phyloP scores from a whole-genome alignment of 2,329 filamentous ascomycete genomes.

The Knufia petricola region DNA sequence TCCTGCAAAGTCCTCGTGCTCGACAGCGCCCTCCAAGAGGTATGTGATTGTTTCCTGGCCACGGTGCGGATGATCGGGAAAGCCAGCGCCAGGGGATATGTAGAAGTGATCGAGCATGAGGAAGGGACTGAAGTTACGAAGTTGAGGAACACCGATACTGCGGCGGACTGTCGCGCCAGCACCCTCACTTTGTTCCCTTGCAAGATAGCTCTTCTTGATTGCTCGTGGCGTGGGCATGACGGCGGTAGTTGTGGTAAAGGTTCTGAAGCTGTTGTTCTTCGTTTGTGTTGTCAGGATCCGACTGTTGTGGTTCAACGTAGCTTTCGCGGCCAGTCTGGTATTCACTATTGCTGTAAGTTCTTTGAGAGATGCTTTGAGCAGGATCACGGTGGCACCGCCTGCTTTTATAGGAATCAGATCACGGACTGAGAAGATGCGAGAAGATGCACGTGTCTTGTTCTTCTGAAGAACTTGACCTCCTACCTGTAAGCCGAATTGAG shows the following conservation, averaged over 20 bases:
- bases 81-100: slow-evolving; percentile 69
- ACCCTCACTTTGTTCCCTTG: slow-evolving; percentile 77
- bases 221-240: slow-evolving; percentile 61
- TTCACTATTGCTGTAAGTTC: neutral
- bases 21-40: slow-evolving; percentile 71
- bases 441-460: neutral
- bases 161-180: slow-evolving; percentile 78
- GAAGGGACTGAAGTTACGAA: slow-evolving; percentile 84
- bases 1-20: slow-evolving; percentile 88
- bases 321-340: neutral
- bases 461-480: neutral
- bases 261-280: neutral
- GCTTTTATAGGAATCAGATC: neutral
- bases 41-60: slow-evolving; percentile 90
- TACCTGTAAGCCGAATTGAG: neutral
- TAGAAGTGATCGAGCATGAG: slow-evolving; percentile 94
- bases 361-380: neutral
- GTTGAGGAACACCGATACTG: slow-evolving; percentile 71
- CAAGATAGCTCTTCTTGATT: slow-evolving; percentile 75
- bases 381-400: neutral
- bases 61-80: slow-evolving; percentile 75
- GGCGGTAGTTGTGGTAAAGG: slow-evolving; percentile 25
- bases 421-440: neutral
- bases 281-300: neutral
- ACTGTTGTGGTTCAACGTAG: neutral